Percentiles rank a stretch among this genome's conserved stretches.
phyloP scores from a whole-genome alignment of 73 alveolate genomes.

The Paraurostyla sp. region DNA sequence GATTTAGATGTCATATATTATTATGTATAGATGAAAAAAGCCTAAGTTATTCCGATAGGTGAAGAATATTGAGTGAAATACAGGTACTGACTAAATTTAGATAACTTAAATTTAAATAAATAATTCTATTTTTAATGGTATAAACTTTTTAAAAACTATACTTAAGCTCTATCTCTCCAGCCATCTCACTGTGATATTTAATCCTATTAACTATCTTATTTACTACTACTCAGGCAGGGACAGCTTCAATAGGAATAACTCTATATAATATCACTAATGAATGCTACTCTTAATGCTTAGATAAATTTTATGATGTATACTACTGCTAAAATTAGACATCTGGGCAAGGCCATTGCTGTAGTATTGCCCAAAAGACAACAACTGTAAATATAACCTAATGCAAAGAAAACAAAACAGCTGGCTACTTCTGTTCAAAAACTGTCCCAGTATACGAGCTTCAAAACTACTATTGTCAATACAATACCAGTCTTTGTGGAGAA shows the following conservation, averaged over 20 bases:
- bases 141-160: no score
- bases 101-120: no score
- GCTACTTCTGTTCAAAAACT: not conserved
- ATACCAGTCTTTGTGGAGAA: not conserved
- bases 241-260: no score
- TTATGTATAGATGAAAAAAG: constrained; percentile 3
- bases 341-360: not conserved
- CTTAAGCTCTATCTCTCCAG: no score
- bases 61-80: no score
- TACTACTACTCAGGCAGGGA: no score
- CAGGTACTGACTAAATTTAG: no score
- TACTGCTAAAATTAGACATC: not conserved
- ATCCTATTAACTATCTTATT: no score
- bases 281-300: not conserved
- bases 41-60: constrained; percentile 14
- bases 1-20: no score
- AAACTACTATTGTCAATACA: not conserved
- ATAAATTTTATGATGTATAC: not conserved
- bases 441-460: not conserved
- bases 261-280: not conserved
- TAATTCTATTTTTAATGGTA: no score
- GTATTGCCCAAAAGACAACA: not conserved
- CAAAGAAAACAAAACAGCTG: not conserved
- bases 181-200: no score
- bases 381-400: no score